Conservation (phyloP, 2,329 filamentous ascomycete species). For the Fusarium beomiforme region DNA sequence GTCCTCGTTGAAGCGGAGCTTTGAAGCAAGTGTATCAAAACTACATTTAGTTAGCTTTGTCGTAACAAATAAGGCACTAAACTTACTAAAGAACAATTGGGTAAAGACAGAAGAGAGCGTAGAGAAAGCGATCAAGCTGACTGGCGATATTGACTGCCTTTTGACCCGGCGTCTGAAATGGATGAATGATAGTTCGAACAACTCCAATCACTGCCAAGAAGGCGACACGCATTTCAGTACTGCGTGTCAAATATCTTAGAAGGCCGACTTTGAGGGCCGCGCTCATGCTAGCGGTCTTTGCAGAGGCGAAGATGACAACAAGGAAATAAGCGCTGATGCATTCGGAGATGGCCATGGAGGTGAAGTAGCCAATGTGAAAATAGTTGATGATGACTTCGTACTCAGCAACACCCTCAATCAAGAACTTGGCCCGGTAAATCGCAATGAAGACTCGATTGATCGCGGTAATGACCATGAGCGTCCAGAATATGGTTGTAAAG, state of each 20-base stretch:
- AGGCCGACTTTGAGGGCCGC: constrained; percentile 46
- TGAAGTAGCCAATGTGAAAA: constrained; percentile 55
- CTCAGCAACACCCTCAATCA: constrained; percentile 42
- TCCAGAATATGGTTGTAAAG: constrained; percentile 65
- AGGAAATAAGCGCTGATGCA: constrained; percentile 53
- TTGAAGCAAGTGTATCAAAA: constrained; percentile 48
- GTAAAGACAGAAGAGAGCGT: constrained; percentile 53
- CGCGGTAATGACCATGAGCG: constrained; percentile 62
- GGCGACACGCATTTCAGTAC: constrained; percentile 53
- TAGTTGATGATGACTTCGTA: constrained; percentile 45
- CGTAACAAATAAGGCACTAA: rapidly evolving
- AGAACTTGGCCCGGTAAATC: constrained; percentile 44
- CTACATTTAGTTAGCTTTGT: constrained; percentile 1
- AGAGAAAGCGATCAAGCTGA: constrained; percentile 54
- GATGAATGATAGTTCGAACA: constrained; percentile 53
- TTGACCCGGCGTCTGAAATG: constrained; percentile 50
- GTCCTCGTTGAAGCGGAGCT: constrained; percentile 38
- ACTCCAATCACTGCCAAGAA: constrained; percentile 50
- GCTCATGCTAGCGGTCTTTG: constrained; percentile 37
- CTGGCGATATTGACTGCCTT: constrained; percentile 49
- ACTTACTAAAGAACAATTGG: constrained; percentile 52
- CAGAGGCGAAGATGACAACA: constrained; percentile 49
- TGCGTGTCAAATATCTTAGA: constrained; percentile 50
- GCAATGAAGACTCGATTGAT: constrained; percentile 57
- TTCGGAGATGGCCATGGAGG: constrained; percentile 52